Percentiles rank a stretch among this genome's conserved stretches.
phyloP scores from a whole-genome alignment of 176 grass and related monocot genomes.

The Elymus sibiricus region DNA sequence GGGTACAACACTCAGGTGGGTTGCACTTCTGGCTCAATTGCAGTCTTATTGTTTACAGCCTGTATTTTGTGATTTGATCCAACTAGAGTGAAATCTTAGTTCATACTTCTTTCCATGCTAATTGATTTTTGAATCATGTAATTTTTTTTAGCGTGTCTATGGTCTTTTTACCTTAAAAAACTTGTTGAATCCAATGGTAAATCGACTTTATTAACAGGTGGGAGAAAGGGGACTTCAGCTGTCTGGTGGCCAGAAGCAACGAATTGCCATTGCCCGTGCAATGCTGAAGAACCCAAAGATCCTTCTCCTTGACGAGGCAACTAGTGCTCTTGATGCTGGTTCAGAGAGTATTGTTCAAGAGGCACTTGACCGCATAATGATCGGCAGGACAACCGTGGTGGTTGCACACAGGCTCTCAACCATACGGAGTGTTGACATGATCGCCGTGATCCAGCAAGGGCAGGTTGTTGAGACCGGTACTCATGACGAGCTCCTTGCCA shows the following conservation, averaged over 20 bases:
- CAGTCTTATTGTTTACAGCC: background rate
- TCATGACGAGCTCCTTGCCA: constrained; percentile 72
- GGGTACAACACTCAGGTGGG: constrained; percentile 81
- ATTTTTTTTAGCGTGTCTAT: background rate
- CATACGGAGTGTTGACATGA: constrained; percentile 65
- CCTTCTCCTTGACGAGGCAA: constrained; percentile 75
- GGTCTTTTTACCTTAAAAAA: background rate
- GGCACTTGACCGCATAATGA: constrained; percentile 71
- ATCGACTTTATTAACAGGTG: constrained; percentile 31
- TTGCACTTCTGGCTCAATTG: background rate
- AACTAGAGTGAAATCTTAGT: background rate
- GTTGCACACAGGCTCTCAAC: constrained; percentile 74
- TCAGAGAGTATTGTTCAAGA: constrained; percentile 83
- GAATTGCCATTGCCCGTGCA: constrained; percentile 82
- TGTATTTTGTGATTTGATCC: background rate
- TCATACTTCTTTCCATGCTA: background rate
- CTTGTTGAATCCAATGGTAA: background rate
- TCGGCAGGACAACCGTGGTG: constrained; percentile 65
- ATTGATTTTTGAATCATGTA: background rate
- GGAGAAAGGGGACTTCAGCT: constrained; percentile 74
- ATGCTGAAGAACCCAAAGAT: constrained; percentile 85
- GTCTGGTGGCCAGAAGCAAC: constrained; percentile 80
- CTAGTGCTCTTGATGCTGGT: constrained; percentile 71
- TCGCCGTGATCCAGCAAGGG: constrained; percentile 77
- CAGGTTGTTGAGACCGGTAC: constrained; percentile 75